Evolutionary conservation across 1,139 yeast species (phyloP).

Genomic region (Geotrichum bryndzae): DNA sequence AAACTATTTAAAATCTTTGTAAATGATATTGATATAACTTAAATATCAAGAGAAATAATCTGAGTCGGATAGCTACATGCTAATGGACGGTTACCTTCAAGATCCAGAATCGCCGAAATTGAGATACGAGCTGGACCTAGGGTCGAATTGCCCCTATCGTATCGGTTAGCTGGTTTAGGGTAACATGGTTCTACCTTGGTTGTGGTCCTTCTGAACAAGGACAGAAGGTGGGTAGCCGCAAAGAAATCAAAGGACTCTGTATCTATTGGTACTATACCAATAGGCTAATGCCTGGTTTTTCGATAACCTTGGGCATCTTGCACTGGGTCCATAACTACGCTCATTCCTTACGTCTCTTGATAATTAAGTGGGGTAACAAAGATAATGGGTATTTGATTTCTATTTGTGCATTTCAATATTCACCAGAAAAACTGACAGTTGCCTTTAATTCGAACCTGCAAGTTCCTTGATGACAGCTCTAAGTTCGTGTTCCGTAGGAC

Average conservation of each 20-base stretch:
- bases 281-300: no score
- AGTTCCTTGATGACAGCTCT: slow-evolving; percentile 34
- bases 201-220: no score
- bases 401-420: no score
- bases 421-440: neutral
- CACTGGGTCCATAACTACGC: no score
- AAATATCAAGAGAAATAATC: neutral
- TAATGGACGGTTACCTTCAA: neutral
- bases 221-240: no score
- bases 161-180: neutral
- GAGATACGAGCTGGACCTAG: neutral
- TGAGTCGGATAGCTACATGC: neutral
- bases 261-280: no score
- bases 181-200: neutral
- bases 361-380: no score
- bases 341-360: no score
- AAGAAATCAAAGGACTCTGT: no score
- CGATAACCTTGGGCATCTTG: no score
- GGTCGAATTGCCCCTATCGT: neutral
- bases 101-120: neutral
- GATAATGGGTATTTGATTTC: no score
- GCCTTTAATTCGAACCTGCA: neutral
- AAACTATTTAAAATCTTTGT: neutral
- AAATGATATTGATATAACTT: neutral
- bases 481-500: slow-evolving; percentile 61